Evolutionary conservation across 1,284 basidiomycete species (phyloP), one percentile per base, ranked within the genome.

Genomic region (Heterobasidion occidentale): DNA sequence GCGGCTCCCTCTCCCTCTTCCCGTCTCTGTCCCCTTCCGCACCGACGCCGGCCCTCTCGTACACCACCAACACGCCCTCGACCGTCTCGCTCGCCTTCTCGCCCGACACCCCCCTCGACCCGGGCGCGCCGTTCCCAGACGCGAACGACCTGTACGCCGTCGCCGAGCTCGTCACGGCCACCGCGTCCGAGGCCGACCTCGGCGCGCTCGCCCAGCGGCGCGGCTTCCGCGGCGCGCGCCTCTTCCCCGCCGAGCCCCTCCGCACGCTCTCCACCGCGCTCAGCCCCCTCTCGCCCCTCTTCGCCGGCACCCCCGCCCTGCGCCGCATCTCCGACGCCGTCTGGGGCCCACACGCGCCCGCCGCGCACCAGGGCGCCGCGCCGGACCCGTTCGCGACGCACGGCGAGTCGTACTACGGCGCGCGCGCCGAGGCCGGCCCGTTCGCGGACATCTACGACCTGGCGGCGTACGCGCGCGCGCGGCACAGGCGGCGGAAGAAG

Each of bases 201-300:
- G 50, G 50, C 8, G 35, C 14, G 11, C 54, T 55, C 14, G 48
- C 36, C 11, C 36, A 50, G 35, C 48, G 47, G 9, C 46, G 54
- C n/a, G 47, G 36, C 12, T 55, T 55, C 20, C 54, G 46, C 46
- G 47, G 48, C 14, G 54, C 33, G 9, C 27, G 35, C 9, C 14
- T 51, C 48, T 51, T 55, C 48, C 19, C 46, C 6, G 27, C 45
- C 15, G 20, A 34, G 9, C 35, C 44, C 33, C 36, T 48, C 35
- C 53, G 53, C 33, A 19, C 45, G 7, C 17, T 54, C 12, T 47
- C 44, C 20, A 46, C 53, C 14, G 34, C 20, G 2, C 19, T 54
- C 20, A 54, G 46, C 53, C 53, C 53, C 12, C 53, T 35, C 19
- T 54, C 46, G 33, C 53, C 53, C 6, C 20, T 47, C 33, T 54